Percentiles rank a stretch among this genome's conserved stretches.
Conservation (phyloP, 1,284 basidiomycete species). For the Malassezia slooffiae region DNA sequence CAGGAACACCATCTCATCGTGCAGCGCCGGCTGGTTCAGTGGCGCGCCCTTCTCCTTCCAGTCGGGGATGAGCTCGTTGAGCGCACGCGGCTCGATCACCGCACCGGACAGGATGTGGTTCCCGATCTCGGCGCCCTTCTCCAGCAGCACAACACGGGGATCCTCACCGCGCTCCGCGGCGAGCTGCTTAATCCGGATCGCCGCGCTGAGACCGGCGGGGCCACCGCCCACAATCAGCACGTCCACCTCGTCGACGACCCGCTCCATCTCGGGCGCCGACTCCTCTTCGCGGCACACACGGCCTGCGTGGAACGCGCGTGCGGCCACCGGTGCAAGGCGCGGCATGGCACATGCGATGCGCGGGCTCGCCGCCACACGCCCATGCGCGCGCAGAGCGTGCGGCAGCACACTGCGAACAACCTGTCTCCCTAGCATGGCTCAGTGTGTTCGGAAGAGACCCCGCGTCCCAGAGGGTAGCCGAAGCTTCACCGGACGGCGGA, state of each 20-base stretch:
- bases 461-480: no score
- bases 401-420: constrained; percentile 3
- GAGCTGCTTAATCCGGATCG: constrained; percentile 87
- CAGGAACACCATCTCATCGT: constrained; percentile 77
- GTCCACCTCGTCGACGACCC: constrained; percentile 60
- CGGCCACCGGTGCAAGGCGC: no score
- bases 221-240: constrained; percentile 95
- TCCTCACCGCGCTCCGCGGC: constrained; percentile 66
- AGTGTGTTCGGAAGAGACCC: no score
- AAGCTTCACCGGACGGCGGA: no score
- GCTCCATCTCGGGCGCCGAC: constrained; percentile 28
- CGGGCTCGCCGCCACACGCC: no score
- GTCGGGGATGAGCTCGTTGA: constrained; percentile 81
- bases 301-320: constrained; percentile 4
- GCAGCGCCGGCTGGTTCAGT: constrained; percentile 67
- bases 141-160: constrained; percentile 81
- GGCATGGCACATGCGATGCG: no score
- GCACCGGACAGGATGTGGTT: constrained; percentile 93
- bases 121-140: constrained; percentile 87
- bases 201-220: constrained; percentile 88
- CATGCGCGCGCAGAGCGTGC: not conserved
- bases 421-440: constrained; percentile 9
- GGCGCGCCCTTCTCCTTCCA: constrained; percentile 60
- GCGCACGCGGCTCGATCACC: constrained; percentile 80
- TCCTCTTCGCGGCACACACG: constrained; percentile 5